These are phyloP conservation scores for Hymenoscyphus fructigenus DNA, from an alignment of 2,329 filamentous ascomycete species.

Conservation along the genomic window DNA sequence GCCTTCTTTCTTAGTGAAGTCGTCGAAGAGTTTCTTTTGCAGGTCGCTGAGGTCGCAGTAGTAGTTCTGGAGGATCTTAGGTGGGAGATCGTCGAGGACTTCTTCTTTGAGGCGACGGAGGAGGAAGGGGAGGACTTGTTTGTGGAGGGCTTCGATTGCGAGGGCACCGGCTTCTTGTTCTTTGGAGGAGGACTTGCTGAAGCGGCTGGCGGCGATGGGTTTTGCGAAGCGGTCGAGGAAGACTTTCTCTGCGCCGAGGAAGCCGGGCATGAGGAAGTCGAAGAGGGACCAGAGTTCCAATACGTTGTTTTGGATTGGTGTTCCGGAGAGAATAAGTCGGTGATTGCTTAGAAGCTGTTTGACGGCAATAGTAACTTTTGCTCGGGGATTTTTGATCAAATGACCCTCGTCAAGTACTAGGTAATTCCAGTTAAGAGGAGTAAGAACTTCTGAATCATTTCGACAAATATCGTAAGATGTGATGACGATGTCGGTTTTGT, in stretches of 20 bases:
- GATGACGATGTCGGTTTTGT: slow-evolving; percentile 85
- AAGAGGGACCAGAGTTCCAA: slow-evolving; percentile 97
- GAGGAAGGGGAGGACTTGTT: slow-evolving; percentile 95
- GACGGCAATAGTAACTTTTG: slow-evolving; percentile 91
- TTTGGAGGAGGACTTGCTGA: slow-evolving; percentile 95
- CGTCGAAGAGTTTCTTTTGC: slow-evolving; percentile 92
- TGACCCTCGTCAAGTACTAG: slow-evolving; percentile 96
- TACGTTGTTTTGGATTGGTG: slow-evolving; percentile 97
- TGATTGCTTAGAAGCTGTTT: slow-evolving; percentile 91
- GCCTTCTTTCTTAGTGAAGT: slow-evolving; percentile 91
- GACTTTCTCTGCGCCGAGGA: slow-evolving; percentile 90
- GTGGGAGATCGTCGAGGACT: slow-evolving; percentile 90
- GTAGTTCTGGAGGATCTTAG: slow-evolving; percentile 98
- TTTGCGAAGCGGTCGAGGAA: slow-evolving; percentile 93
- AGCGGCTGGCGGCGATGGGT: slow-evolving; percentile 86
- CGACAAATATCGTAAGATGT: slow-evolving; percentile 98
- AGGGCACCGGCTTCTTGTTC: slow-evolving; percentile 96
- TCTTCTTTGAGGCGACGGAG: slow-evolving; percentile 96
- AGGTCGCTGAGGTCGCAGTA: slow-evolving; percentile 97
- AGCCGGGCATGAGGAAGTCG: slow-evolving; percentile 98
- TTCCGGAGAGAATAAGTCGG: slow-evolving; percentile 91
- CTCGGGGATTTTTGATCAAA: slow-evolving; percentile 97
- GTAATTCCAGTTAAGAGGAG: slow-evolving; percentile 91
- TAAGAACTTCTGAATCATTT: slow-evolving; percentile 86
- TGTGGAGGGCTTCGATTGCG: slow-evolving; percentile 96